These are phyloP conservation scores for Ambispora gerdemannii DNA, from an alignment of 192 early-diverging fungal genomes.

Conservation along the genomic window DNA sequence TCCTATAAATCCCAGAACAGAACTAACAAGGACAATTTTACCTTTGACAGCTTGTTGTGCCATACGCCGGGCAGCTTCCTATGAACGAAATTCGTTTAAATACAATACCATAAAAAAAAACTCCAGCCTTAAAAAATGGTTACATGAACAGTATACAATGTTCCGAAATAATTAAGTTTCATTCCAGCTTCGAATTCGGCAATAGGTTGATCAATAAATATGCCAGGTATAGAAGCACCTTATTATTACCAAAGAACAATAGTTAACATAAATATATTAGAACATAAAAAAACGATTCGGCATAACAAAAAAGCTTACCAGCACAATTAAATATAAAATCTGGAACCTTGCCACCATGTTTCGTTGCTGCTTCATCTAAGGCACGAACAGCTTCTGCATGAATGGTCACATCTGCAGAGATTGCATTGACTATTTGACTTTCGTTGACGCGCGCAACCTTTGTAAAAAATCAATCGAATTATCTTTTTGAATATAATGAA, in stretches of 20 bases:
- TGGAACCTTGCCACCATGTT: slow-evolving; percentile 51
- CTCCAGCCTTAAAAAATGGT: slow-evolving; percentile 20
- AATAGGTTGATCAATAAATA: slow-evolving; percentile 63
- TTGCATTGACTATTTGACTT: slow-evolving; percentile 31
- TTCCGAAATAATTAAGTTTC: slow-evolving; percentile 67
- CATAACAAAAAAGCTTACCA: too few species aligned
- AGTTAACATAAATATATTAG: not conserved
- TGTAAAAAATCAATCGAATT: not conserved
- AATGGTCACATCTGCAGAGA: slow-evolving; percentile 64
- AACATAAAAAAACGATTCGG: too few species aligned
- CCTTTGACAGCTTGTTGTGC: slow-evolving; percentile 53
- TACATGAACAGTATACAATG: slow-evolving; percentile 64
- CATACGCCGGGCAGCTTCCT: slow-evolving; percentile 63
- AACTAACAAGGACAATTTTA: slow-evolving; percentile 67
- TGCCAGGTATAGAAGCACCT: slow-evolving; percentile 52
- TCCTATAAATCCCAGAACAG: slow-evolving; percentile 63
- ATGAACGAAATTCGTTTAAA: slow-evolving; percentile 6
- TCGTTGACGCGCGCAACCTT: not conserved
- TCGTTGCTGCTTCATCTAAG: slow-evolving; percentile 52
- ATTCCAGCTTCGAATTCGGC: slow-evolving; percentile 55
- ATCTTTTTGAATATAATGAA: not conserved
- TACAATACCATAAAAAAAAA: not conserved
- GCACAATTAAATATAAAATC: slow-evolving; percentile 57
- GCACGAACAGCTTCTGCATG: slow-evolving; percentile 51
- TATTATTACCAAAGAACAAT: not conserved